These are phyloP conservation scores for Tylopilus felleus DNA, from an alignment of 768 basidiomycete genomes.

Conservation along the genomic window DNA sequence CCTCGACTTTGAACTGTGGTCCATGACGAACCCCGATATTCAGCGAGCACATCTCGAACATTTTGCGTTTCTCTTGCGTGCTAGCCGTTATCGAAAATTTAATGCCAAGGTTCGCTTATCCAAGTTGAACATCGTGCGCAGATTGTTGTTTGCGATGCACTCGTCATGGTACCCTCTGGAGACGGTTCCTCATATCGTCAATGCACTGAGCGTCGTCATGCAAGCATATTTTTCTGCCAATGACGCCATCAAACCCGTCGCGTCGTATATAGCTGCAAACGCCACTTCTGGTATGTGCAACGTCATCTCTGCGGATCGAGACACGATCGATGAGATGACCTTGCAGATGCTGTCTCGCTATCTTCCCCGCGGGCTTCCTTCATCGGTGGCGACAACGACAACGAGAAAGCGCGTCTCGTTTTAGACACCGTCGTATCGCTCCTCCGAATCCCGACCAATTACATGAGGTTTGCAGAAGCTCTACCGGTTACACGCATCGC, in stretches of 20 bases:
- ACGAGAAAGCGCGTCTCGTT: constrained; percentile 63
- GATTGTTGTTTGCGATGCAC: constrained; percentile 78
- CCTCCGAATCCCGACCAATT: constrained; percentile 52
- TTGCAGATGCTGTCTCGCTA: constrained; percentile 1
- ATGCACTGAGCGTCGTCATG: constrained; percentile 58
- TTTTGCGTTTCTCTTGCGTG: constrained; percentile 68
- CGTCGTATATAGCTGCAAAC: constrained; percentile 83
- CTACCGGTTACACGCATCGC: constrained; percentile 78
- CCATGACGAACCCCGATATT: constrained; percentile 64
- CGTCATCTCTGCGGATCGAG: background rate
- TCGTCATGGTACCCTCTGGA: constrained; percentile 70
- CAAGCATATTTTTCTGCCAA: constrained; percentile 68
- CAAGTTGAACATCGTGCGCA: constrained; percentile 69
- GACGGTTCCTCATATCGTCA: constrained; percentile 44
- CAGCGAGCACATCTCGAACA: constrained; percentile 78
- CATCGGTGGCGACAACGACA: constrained; percentile 23
- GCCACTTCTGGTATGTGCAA: constrained; percentile 56
- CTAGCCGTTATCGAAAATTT: constrained; percentile 73
- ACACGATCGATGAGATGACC: background rate
- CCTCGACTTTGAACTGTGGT: constrained; percentile 91
- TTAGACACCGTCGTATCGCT: constrained; percentile 62
- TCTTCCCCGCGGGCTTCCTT: constrained; percentile 17
- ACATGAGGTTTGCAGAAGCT: constrained; percentile 66
- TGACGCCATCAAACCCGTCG: constrained; percentile 77
- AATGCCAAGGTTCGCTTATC: constrained; percentile 71